Conservation (phyloP, 495 filamentous ascomycete species). For the Neurospora africana region DNA sequence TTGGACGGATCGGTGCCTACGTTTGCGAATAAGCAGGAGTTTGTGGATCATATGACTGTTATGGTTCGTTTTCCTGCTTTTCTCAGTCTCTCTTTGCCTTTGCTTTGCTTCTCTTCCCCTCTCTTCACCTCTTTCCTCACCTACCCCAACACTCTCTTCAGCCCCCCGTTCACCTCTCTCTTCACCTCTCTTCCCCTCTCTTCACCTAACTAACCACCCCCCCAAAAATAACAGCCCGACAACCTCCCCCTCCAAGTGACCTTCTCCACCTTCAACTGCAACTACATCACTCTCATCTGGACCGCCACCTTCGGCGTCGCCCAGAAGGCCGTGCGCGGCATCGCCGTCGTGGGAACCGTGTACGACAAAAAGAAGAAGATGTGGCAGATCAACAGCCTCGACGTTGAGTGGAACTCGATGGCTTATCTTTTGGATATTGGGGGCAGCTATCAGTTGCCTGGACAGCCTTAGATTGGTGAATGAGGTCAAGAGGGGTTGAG, state of each 20-base stretch:
- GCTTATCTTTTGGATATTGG: constrained; percentile 17
- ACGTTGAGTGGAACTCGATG: constrained; percentile 24
- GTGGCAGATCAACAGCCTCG: constrained; percentile 21
- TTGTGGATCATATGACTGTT: constrained; percentile 11
- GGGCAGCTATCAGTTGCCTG: constrained; percentile 10
- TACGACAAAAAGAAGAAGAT: constrained; percentile 4
- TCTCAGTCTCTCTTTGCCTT: no score
- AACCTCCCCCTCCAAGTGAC: constrained; percentile 7
- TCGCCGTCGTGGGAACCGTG: constrained; percentile 15
- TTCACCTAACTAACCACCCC: neutral
- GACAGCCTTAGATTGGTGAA: neutral
- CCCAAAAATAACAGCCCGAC: constrained; percentile 10
- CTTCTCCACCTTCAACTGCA: constrained; percentile 13
- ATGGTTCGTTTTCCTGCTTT: neutral
- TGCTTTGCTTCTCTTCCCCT: neutral
- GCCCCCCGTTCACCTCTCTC: no score
- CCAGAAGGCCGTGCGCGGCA: constrained; percentile 13
- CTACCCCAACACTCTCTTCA: no score
- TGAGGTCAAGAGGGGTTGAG: no score
- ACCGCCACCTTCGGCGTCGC: constrained; percentile 11
- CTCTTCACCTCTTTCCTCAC: neutral
- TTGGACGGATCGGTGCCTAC: constrained; percentile 11
- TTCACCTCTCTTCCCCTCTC: neutral
- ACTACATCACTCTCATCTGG: constrained; percentile 20
- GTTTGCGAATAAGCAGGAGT: constrained; percentile 17